phyloP scores from a whole-genome alignment of 345 rosid genomes.

The Clausena lansium region DNA sequence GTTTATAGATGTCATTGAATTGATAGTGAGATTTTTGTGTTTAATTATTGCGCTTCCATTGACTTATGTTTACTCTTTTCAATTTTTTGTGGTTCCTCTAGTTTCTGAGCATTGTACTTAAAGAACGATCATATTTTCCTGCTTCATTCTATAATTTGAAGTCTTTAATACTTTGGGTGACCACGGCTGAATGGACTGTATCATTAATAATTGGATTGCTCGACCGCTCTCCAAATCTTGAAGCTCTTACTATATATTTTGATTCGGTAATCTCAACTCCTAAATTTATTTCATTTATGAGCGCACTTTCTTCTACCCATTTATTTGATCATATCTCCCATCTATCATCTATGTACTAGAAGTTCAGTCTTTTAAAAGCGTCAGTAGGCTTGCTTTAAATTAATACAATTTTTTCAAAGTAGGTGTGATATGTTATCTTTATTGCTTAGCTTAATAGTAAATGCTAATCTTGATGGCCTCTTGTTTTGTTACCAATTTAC shows the following conservation, averaged over 20 bases:
- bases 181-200: too few species aligned
- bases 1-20: not conserved
- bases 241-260: not conserved
- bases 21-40: accelerated
- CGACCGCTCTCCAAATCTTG: not conserved
- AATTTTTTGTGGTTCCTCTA: too few species aligned
- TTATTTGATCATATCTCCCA: not conserved
- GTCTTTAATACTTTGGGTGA: not conserved
- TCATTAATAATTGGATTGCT: not conserved
- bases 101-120: too few species aligned
- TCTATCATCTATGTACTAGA: too few species aligned
- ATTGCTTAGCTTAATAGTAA: too few species aligned
- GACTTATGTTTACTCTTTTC: too few species aligned
- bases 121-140: not conserved
- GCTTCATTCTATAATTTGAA: not conserved
- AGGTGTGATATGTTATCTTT: too few species aligned
- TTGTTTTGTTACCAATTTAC: too few species aligned
- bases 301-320: not conserved
- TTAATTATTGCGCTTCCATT: too few species aligned
- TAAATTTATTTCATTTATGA: not conserved
- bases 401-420: not conserved
- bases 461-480: too few species aligned
- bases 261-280: not conserved
- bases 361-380: not conserved
- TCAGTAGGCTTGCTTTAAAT: not conserved